Base-by-base conservation (phyloP, 805 yeast species). In the Ogataea nitratoaversa region DNA sequence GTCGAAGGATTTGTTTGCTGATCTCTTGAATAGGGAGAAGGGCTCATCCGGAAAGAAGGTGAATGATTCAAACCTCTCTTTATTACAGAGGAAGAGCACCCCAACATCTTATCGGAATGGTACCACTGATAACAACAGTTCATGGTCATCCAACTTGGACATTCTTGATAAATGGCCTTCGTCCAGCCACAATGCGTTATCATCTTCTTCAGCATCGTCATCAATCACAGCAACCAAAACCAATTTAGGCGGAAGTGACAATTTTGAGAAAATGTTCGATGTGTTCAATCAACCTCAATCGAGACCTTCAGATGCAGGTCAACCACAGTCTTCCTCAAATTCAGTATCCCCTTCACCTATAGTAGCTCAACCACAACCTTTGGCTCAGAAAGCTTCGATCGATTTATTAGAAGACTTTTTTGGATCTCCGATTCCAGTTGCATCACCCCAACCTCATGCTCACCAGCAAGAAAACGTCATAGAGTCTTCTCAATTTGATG, bases 1-100 rank as follows among this genome's bases (percentile, higher is more conserved):
- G 58, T 48, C 56, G 3, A 52, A 54, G 30, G 76, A 71, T 47
- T 60, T 71, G 18, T 71, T 71, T 63, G 75, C 76, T 2, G 64
- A 66, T 45, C 55, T 71, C 20, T 52, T 71, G 39, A 51, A 56
- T 22, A 53, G 64, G 8, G 62, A 62, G 18, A 53, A 57, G 13
- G 27, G 47, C 16, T 19, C 32, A 2, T 22, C 20, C 12, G 43
- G 43, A 30, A 50, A 54, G 41, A 56, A 55, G 30, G 50, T 52
- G 5, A 38, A 48, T 19, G 49, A 49, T 19, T 46, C 61, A 1
- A 59, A 57, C 23, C 34, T 67, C 27, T 50, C 66, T 0, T 40
- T 68, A 34, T 53, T 59, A 2, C 70, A 71, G 46, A 59, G 68
- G 34, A 62, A 61, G 48, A 54, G 50, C 37, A 37, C 37, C n/a